Percentiles rank a stretch among this genome's conserved stretches.
These are phyloP conservation scores for Macrophomina tecta DNA, from an alignment of 2,329 filamentous ascomycete species.

Conservation along the genomic window DNA sequence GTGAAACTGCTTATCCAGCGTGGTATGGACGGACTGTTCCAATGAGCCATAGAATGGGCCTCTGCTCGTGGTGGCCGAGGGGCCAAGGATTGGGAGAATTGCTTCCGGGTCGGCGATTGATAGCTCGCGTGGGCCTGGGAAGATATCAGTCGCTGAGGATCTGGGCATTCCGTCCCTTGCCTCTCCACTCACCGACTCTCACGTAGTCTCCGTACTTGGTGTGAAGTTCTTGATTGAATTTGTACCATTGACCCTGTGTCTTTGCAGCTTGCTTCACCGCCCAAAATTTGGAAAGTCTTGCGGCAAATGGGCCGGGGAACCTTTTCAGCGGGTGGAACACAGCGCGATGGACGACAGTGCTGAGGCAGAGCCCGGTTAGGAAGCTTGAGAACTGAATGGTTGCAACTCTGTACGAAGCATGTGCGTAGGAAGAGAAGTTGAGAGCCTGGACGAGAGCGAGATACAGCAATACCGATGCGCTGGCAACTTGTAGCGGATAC, in stretches of 20 bases:
- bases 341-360: conserved; percentile 17
- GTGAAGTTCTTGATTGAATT: conserved; percentile 6
- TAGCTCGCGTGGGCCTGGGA: conserved; percentile 36
- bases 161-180: not conserved
- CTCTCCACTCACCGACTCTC: conserved; percentile 8
- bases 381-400: not conserved
- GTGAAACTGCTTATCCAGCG: conserved; percentile 15
- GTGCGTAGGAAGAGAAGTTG: not conserved
- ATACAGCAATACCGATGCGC: not conserved
- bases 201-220: conserved; percentile 28
- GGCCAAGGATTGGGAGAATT: conserved; percentile 27
- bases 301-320: conserved; percentile 20
- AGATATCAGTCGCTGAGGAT: not conserved
- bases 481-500: conserved; percentile 3
- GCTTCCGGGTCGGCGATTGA: conserved; percentile 36
- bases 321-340: conserved; percentile 19
- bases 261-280: not conserved
- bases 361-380: not conserved
- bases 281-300: conserved; percentile 26
- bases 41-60: conserved; percentile 23
- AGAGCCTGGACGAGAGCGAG: not conserved
- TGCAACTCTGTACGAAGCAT: not conserved
- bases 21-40: conserved; percentile 20
- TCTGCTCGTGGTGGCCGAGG: conserved; percentile 3
- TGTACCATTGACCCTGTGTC: not conserved